These are phyloP conservation scores for Aspergillus puulaauensis DNA, from an alignment of 2,329 filamentous ascomycete species.

Conservation along the genomic window DNA sequence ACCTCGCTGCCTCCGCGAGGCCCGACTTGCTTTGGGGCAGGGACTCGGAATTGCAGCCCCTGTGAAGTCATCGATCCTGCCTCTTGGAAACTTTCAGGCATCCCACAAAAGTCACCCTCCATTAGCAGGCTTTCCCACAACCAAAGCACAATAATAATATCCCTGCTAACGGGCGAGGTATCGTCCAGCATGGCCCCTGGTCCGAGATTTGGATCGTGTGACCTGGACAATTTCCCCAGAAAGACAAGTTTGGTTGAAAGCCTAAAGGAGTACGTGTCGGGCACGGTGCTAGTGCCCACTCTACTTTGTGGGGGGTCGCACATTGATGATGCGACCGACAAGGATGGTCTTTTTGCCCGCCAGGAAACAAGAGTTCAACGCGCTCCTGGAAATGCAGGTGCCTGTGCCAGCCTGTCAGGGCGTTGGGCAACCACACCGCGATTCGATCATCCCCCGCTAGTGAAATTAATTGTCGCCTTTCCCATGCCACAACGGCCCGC, in stretches of 20 bases:
- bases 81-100: neutral
- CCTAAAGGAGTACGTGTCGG: neutral
- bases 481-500: slow-evolving; percentile 29
- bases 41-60: too few species aligned
- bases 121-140: neutral
- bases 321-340: slow-evolving; percentile 6
- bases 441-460: slow-evolving; percentile 19
- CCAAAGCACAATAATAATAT: neutral
- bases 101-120: neutral
- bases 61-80: neutral
- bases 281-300: neutral
- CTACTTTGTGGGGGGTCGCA: neutral
- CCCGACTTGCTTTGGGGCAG: too few species aligned
- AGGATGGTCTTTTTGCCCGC: neutral
- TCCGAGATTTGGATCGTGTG: slow-evolving; percentile 22
- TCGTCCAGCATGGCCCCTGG: neutral
- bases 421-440: slow-evolving; percentile 20
- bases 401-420: slow-evolving; percentile 17
- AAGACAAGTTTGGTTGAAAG: neutral
- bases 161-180: too few species aligned
- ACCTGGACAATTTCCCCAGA: slow-evolving; percentile 8
- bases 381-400: slow-evolving; percentile 21
- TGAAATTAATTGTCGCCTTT: slow-evolving; percentile 19
- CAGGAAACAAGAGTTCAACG: slow-evolving; percentile 14
- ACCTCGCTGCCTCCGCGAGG: neutral